Evolutionary conservation across 2,329 filamentous ascomycete genomes (phyloP), one percentile per base, ranked within the genome.

Genomic region (Colletotrichum cordylinicola): DNA sequence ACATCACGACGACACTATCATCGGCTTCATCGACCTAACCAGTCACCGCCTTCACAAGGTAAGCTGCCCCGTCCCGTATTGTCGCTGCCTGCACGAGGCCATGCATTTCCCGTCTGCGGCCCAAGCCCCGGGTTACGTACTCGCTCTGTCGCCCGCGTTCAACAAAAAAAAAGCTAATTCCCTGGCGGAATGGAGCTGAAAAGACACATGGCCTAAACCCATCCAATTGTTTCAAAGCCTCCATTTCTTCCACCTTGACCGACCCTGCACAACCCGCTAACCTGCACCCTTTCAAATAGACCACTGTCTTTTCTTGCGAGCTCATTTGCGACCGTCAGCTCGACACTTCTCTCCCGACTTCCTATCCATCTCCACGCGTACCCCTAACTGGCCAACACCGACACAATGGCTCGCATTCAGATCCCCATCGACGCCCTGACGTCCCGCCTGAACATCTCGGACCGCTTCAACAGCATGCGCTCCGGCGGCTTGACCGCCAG

Each of bases 381-480:
- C 29, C 16, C 43, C 9, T 31, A 8, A 61, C 6, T 18, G 31
- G 21, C 69, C 18, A 31, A 6, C 39, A 58, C 72, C 69, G 66
- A 62, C 80, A 80, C 78, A 77, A 98, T 98, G 96, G 90, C 94
- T 80, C 93, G 95, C 85, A 95, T 98, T 83, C 95, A 95, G 90
- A 97, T 99, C 80, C 97, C 97, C 73, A 90, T 98, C 82, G 96
- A 98, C 85, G 92, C 94, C 82, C 88, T 98, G 85, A 98, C 96
- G 85, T 98, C 96, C 81, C 94, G 96, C 81, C 91, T 98, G 85
- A 97, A 97, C 87, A 87, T 98, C 77, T 88, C 88, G 79, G 95
- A 97, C 79, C 95, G 96, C 83, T 96, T 98, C 87, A 92, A 95
- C 80, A 92, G 93, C 83, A 90, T 98, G 78, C 93, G 95, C 83